Evolutionary conservation across 2,329 filamentous ascomycete genomes (phyloP), one percentile per base, ranked within the genome.

Genomic region (Nannizziopsis barbatae): DNA sequence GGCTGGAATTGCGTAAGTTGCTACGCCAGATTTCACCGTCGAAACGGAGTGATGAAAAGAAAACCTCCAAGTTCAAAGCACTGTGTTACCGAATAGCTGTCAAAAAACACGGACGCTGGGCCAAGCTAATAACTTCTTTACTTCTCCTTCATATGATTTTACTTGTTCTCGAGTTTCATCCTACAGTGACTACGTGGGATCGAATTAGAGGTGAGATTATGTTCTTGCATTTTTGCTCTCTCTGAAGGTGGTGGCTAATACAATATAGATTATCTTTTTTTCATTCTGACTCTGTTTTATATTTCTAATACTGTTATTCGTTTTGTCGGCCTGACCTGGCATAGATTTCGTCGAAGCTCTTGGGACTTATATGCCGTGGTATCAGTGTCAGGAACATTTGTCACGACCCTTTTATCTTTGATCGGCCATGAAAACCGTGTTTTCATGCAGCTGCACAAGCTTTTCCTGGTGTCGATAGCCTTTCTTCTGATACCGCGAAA

Each of bases 51-150:
- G 85, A 89, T 45, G 80, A 82, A 46, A 86, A 85, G 47, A 81
- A 81, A 33, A 80, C 81, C 62, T 80, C 80, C 55, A 80, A 76
- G 48, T 92, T 87, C 81, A 88, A 86, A 66, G 81, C 84, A 62
- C 95, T 89, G 88, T 96, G 90, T 62, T 95, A 96, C 64, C 88
- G 89, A 55, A 77, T 88, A 55, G 90, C 92, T 27, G 87, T 95
- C 30, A 86, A 93, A 62, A 98, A 98, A 67, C 85, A 85, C 60
- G 92, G 93, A 20, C 81, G 78, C 53, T 98, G 92, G 92, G 89
- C 95, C 60, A 76, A 81, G 46, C 79, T 78, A 50, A 83, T 95
- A 52, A 96, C 92, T 0, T 68, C 74, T 4, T 73, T 92, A 9
- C 76, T 98, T 20, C 77, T 94, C 20, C 66, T 93, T 8, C 93